Conservation (phyloP, 83 land plant species). For the Thuja plicata region DNA sequence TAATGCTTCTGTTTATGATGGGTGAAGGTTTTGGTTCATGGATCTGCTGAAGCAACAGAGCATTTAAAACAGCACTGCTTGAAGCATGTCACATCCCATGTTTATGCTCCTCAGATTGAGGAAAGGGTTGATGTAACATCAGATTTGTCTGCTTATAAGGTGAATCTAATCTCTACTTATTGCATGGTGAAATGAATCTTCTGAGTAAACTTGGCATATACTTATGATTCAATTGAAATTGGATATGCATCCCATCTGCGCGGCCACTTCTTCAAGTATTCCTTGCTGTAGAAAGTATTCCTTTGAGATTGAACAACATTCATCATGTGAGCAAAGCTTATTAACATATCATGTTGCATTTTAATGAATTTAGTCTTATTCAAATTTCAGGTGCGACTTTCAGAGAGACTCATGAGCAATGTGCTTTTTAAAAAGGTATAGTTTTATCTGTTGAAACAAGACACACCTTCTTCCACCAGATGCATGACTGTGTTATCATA, state of each 20-base stretch:
- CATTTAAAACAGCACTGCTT: slow-evolving; percentile 90
- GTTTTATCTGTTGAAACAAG: background rate
- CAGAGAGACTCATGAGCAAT: slow-evolving; percentile 94
- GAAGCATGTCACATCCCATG: slow-evolving; percentile 85
- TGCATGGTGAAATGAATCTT: background rate
- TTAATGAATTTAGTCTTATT: slow-evolving; percentile 5
- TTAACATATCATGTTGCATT: background rate
- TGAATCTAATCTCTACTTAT: slow-evolving; percentile 16
- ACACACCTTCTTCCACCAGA: background rate
- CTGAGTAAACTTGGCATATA: background rate
- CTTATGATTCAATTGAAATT: background rate
- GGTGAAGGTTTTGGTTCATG: slow-evolving; percentile 91
- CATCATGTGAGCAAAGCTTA: background rate
- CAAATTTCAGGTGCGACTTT: slow-evolving; percentile 72
- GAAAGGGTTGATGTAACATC: slow-evolving; percentile 94
- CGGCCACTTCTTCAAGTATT: background rate
- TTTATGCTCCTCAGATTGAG: slow-evolving; percentile 88
- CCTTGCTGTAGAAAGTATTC: background rate
- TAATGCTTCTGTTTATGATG: background rate
- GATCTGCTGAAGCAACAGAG: slow-evolving; percentile 98
- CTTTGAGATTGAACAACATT: background rate
- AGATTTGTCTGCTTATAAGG: slow-evolving; percentile 97
- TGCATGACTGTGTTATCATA: background rate
- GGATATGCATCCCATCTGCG: background rate
- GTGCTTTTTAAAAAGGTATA: slow-evolving; percentile 94